Base-by-base conservation (phyloP, 23 red algal species). In the Gracilaria gracilis region DNA sequence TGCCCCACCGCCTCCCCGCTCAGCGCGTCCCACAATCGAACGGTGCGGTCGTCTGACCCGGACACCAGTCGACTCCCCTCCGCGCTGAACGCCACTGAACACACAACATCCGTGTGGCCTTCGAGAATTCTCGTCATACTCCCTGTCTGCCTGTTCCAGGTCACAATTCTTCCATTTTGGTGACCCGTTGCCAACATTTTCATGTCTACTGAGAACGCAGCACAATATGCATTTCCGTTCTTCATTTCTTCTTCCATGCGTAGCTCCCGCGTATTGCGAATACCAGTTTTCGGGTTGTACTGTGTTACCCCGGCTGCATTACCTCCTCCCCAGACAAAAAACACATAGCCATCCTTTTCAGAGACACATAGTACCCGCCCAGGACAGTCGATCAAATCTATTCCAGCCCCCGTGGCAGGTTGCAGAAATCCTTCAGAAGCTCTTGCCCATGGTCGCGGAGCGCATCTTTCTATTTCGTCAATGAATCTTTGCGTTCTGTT, bases 51-150 rank as follows among this genome's bases (percentile, higher is more conserved):
- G 1, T 25, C 33, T 51, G 67, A 73, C 2, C 71, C 71, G 71
- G 71, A 76, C 71, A 51, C 71, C 17, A 76, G 11, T n/a, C 33
- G 71, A 76, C n/a, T 76, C 29, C 71, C 71, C 2, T 27, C 20
- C 4, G 71, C 16, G 34, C 15, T 76, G 40, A 46, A 40, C 3
- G 33, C 47, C 4, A 51, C 51, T 19, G 51, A 46, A 46, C 11
- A 7, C 42, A 46, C 42, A 46, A 46, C 4, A 46, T 17, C 67
- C 3, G 54, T 58, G 54, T 58, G 54, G 19, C 54, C 54, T 58
- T 23, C 8, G 2, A 58, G 54, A 58, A 58, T 58, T 58, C 54
- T 19, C 19, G 16, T n/a, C 19, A 58, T 58, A 20, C 23, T 58
- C 19, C 42, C 42, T 46, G 54, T n/a, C 19, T 58, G 7, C 16